Base-by-base conservation (phyloP, 2,329 filamentous ascomycete genomes). In the Pestalotiopsis sp. region DNA sequence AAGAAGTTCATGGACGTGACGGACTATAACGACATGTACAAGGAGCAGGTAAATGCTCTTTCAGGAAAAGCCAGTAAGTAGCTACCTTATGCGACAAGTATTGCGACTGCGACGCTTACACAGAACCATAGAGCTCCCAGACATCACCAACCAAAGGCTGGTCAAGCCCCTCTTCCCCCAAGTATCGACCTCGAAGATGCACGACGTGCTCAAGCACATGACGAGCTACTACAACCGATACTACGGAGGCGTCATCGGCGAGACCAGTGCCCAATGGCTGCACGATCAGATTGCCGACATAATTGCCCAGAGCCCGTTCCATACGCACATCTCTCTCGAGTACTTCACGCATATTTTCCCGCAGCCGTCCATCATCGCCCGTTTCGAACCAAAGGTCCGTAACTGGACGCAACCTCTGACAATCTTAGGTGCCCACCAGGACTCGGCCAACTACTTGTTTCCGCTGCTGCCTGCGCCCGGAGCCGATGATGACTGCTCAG, bases 1-100 rank as follows among this genome's bases (percentile, higher is more conserved):
- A 84, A 87, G 73, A 91, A 90, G 77, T 93, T 93, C 82, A 91
- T 92, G 82, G 91, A 94, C 78, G 89, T 93, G 72, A 93, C 91
- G 13, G 85, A 90, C 68, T 86, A 87, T 64, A 82, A 85, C 45
- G 86, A 89, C 41, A 83, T 88, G 59, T 79, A 80, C 66, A 66
- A 74, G n/a, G 68, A 76, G 11, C 71, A 74, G 31, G 68, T 68
- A 6, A 67, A 68, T 5, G 52, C 72, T 3, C 56, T 71, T 64
- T 71, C 76, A 2, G 78, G 77, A 20, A 74, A 80, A 70, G 78
- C 78, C 7, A 73, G 77, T 80, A 68, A 68, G 77, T 68, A 41
- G 36, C 36, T 0, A 3, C 9, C 27, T 17, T 3, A 4, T 11
- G 12, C 12, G 20, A 23, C 20, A 14, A 3, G 13, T 9, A 14